phyloP scores from a whole-genome alignment of 202 grass and related monocot species.

The Setaria italica region DNA sequence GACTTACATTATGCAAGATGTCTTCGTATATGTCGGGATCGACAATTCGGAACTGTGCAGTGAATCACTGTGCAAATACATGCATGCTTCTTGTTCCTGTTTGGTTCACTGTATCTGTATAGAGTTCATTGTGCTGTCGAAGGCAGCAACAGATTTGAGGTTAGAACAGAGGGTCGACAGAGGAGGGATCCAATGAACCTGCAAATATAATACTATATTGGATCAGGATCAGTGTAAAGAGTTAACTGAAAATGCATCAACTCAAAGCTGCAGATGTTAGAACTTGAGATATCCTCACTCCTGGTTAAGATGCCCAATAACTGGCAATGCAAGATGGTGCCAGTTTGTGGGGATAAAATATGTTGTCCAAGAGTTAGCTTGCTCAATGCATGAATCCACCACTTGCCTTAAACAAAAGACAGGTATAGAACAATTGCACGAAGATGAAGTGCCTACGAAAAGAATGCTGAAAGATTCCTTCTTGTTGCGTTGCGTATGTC shows the following conservation, averaged over 20 bases:
- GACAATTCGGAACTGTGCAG: conserved; percentile 16
- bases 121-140: not conserved
- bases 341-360: conserved; percentile 15
- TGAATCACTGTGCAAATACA: conserved; percentile 24
- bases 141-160: not conserved
- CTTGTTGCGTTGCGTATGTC: conserved; percentile 1
- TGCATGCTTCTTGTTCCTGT: conserved; percentile 16
- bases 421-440: not conserved
- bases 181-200: conserved; percentile 21
- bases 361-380: not conserved
- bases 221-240: conserved; percentile 20
- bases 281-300: not conserved
- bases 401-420: conserved; percentile 16
- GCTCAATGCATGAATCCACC: conserved; percentile 12
- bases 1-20: conserved; percentile 3
- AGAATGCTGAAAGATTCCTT: conserved; percentile 40
- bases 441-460: conserved; percentile 36
- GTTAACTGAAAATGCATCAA: not conserved
- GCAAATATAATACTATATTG: not conserved
- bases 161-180: not conserved
- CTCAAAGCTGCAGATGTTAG: not conserved
- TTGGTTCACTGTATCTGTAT: conserved; percentile 40
- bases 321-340: not conserved
- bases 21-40: not conserved
- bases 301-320: not conserved